Base-by-base conservation (phyloP, 805 yeast species). In the Saturnispora diversa region DNA sequence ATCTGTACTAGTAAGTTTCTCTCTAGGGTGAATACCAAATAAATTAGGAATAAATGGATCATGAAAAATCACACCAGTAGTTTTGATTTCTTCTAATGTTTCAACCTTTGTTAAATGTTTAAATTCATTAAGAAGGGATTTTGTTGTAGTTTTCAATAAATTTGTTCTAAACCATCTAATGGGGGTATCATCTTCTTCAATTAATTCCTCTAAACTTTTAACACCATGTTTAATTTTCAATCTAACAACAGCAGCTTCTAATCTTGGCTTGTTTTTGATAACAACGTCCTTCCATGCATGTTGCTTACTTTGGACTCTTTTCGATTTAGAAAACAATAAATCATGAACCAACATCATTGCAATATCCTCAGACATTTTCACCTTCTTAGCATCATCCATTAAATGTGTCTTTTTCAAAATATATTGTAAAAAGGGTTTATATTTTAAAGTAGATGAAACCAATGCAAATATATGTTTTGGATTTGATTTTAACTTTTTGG, bases 391-490 rank as follows among this genome's bases (percentile, higher is more conserved):
- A 28, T 63, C 65, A 27, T 71, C 65, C 48, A 83, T 63, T n/a
- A 92, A 61, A 50, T 77, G 76, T 5, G 94, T 69, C 44, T 77
- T 77, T 48, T 71, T 71, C 58, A 90, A 72, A 31, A 90, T 70
- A 26, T 69, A 69, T 35, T 65, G 63, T 28, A 92, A 67, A 49
- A 74, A 77, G 11, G 76, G 78, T 50, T 76, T 77, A 59, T 79
- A 84, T 54, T 74, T 78, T 53, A 86, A 63, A 1, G 95, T 76
- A 4, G 94, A 83, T 24, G 77, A 68, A 19, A 87, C 86, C 21
- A 90, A 63, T 0, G 97, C 98, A 65, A 69, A 86, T 2, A 88
- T 63, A 55, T 90, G 96, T 52, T 83, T 84, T 1, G 97, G 94
- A 44, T 86, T 75, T 0, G 78, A 65, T 52, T 72, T 66, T 42